Evolutionary conservation across 305 asterid species (phyloP).

Genomic region (Fraxinus latifolia): DNA sequence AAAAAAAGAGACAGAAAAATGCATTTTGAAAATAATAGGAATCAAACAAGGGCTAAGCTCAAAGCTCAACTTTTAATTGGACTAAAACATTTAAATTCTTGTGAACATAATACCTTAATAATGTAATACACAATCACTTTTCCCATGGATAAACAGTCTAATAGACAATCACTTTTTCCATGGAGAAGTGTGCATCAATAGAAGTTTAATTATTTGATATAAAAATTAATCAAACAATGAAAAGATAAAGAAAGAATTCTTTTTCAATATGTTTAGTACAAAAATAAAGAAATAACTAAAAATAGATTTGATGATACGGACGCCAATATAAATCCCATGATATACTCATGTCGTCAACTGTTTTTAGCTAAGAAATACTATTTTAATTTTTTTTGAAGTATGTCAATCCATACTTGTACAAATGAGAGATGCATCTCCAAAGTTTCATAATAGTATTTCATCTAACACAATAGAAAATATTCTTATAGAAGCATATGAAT

Average conservation of each 20-base stretch:
- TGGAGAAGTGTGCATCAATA: not conserved
- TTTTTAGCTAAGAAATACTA: not conserved
- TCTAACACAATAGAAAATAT: not conserved
- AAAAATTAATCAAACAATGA: not conserved
- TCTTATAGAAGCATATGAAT: not conserved
- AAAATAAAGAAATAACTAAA: not conserved
- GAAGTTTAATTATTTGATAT: not conserved
- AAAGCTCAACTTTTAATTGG: not conserved
- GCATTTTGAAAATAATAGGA: not conserved
- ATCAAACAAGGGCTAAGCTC: not conserved
- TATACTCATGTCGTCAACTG: not conserved
- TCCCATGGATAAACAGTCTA: not conserved
- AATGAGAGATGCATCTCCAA: not conserved
- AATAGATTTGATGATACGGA: not conserved
- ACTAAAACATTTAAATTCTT: not conserved
- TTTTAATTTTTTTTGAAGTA: not conserved
- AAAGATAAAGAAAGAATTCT: not conserved
- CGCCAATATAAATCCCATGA: not conserved
- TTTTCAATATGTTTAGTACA: not conserved
- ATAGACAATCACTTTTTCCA: not conserved
- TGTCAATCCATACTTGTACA: not conserved
- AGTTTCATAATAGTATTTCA: not conserved
- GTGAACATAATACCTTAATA: not conserved
- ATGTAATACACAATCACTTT: constrained; percentile 1
- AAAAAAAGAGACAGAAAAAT: too few relatives aligned